Base-by-base conservation (phyloP, 352 stramenopile species). In the Globisporangium cederbergense region DNA sequence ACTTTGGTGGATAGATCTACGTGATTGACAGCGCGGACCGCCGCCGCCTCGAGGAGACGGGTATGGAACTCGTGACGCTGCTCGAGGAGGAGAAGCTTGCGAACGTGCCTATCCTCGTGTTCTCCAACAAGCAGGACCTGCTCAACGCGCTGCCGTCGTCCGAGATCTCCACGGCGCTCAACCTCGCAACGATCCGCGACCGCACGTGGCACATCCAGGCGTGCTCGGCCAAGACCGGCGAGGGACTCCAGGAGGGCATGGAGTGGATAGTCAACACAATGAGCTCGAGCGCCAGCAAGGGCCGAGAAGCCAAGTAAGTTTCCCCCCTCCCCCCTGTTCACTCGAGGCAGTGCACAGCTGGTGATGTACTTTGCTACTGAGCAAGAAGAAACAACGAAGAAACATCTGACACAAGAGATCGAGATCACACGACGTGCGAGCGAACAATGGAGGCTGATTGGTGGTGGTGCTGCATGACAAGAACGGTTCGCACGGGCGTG, bases 91-190 rank as follows among this genome's bases (percentile, higher is more conserved):
- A 98, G 54, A 98, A 98, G 73, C 86, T 99, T 18, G 69, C 81
- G 34, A 90, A 92, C 55, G 91, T 98, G 49, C 93, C 93, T 10
- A 86, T 98, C 45, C 86, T 99, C 22, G 88, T 98, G 43, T 98
- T 98, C 69, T 95, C 95, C 46, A 99, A 98, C 83, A 99, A 99
- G 75, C 95, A 98, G 73, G 96, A 98, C 72, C 72, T 98, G 64
- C 78, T 98, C 11, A 98, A 97, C 62, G 90, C 95, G 50, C 69
- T 98, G 65, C 83, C 91, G 4, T 77, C 90, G 32, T 83, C 87
- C 46, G 89, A 96, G 69, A 98, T 98, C 65, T 92, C 88, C n/a
- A 93, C 91, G 60, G 85, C 79, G 45, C 78, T 98, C 46, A 94
- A 97, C 72, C 78, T 97, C 28, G 77, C 88, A 61, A 91, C 83